Conservation (phyloP, 164 flowering plant species). For the Macadamia integrifolia region DNA sequence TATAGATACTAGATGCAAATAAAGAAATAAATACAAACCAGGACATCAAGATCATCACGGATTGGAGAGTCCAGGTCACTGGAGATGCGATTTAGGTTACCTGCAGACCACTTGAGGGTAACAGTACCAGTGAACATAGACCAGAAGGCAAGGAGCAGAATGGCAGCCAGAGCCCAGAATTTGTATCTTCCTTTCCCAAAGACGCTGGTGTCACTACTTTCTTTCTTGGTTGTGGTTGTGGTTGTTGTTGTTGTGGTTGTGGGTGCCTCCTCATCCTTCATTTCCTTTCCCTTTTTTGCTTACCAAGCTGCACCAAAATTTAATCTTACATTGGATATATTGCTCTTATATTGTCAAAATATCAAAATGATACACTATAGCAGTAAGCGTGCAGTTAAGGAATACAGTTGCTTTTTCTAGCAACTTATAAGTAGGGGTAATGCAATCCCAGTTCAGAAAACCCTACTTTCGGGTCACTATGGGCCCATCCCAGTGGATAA, state of each 20-base stretch:
- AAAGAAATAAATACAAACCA: slow-evolving; percentile 31
- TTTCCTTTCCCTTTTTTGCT: slow-evolving; percentile 9
- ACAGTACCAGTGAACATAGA: slow-evolving; percentile 96
- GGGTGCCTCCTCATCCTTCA: slow-evolving; percentile 75
- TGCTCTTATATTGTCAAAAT: too few relatives aligned
- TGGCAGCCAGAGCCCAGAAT: slow-evolving; percentile 87
- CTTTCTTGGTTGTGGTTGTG: slow-evolving; percentile 32
- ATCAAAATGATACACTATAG: too few relatives aligned
- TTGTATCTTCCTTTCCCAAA: slow-evolving; percentile 84
- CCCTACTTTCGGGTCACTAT: too few relatives aligned
- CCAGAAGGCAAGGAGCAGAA: slow-evolving; percentile 89
- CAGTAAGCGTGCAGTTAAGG: too few relatives aligned
- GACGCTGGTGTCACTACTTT: slow-evolving; percentile 31
- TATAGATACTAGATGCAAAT: neutral
- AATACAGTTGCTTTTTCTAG: too few relatives aligned
- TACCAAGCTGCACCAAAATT: too few relatives aligned
- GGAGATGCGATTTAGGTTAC: slow-evolving; percentile 58
- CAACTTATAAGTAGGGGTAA: too few relatives aligned
- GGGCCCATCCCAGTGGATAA: too few relatives aligned
- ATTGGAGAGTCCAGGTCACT: slow-evolving; percentile 51
- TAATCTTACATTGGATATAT: too few relatives aligned
- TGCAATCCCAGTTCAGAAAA: too few relatives aligned
- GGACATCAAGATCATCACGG: slow-evolving; percentile 85
- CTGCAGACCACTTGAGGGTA: slow-evolving; percentile 89
- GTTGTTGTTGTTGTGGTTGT: slow-evolving; percentile 38